These are phyloP conservation scores for Aspergillus sp. DNA, from an alignment of 2,329 filamentous ascomycete species.

Conservation along the genomic window DNA sequence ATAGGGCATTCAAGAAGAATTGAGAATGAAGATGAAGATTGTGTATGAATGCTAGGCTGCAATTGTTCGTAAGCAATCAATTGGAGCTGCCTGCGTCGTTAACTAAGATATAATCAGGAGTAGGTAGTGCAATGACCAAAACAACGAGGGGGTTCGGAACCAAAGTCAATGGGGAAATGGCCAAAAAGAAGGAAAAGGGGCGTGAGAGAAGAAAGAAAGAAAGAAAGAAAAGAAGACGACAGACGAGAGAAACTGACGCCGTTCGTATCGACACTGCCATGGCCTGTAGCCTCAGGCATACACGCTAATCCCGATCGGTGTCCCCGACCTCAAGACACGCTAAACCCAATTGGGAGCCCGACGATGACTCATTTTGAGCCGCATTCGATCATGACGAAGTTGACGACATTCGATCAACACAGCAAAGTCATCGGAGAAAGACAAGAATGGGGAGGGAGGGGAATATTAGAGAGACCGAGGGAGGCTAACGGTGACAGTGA, in stretches of 20 bases:
- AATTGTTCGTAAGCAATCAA: constrained; percentile 12
- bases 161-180: too few species aligned
- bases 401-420: too few species aligned
- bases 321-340: neutral
- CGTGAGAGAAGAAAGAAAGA: neutral
- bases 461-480: too few species aligned
- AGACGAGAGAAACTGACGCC: neutral
- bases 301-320: neutral
- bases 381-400: neutral
- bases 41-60: constrained; percentile 6
- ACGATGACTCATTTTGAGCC: neutral
- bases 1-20: neutral
- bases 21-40: neutral
- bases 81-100: neutral
- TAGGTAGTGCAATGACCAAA: too few species aligned
- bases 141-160: too few species aligned
- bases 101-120: neutral
- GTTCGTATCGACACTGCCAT: neutral
- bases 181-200: neutral
- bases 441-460: too few species aligned
- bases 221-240: neutral
- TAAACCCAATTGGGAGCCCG: constrained; percentile 1
- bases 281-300: neutral
- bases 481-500: too few species aligned
- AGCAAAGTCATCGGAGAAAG: too few species aligned